Percentiles rank a stretch among this genome's conserved stretches.
phyloP scores from a whole-genome alignment of 495 filamentous ascomycete genomes.

The Neurospora sp. region DNA sequence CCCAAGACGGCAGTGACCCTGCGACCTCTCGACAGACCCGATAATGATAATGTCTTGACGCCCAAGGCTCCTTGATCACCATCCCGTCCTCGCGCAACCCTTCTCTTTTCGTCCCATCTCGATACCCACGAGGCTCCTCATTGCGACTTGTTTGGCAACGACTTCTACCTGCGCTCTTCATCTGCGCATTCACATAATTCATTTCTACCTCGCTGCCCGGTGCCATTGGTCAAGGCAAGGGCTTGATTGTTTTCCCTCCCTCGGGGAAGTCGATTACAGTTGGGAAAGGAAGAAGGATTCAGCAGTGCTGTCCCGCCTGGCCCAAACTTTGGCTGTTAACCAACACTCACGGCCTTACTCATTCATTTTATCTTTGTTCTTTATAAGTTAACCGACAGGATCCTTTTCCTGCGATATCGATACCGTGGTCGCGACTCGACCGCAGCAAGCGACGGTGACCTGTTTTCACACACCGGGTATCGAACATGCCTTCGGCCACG shows the following conservation, averaged over 20 bases:
- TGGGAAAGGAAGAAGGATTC: slow-evolving; percentile 16
- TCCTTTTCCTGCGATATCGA: slow-evolving; percentile 6
- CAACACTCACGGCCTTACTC: not conserved
- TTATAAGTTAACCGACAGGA: not conserved
- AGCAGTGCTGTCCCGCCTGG: slow-evolving; percentile 26
- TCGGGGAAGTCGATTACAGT: not conserved
- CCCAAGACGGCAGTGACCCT: not conserved
- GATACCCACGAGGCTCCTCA: not conserved
- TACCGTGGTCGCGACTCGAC: slow-evolving; percentile 15
- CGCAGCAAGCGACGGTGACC: slow-evolving; percentile 8
- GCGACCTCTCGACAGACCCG: slow-evolving; percentile 4
- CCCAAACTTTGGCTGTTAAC: slow-evolving; percentile 1
- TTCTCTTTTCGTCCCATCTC: not conserved
- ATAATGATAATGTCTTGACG: slow-evolving; percentile 17
- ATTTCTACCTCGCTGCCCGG: not conserved
- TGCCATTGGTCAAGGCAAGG: not conserved
- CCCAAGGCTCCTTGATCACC: slow-evolving; percentile 5
- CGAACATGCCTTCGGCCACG: slow-evolving; percentile 45
- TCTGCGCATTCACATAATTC: not conserved
- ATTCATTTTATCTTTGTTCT: not conserved
- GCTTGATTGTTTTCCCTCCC: not conserved
- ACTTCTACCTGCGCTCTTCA: not conserved
- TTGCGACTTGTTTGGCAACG: not conserved
- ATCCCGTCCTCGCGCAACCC: not conserved
- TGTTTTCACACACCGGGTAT: slow-evolving; percentile 1